A percentile compares a stretch with the other conserved stretches of the same genome.
Conservation (phyloP, 2,329 filamentous ascomycete genomes). For the Decorospora gaudefroyi region DNA sequence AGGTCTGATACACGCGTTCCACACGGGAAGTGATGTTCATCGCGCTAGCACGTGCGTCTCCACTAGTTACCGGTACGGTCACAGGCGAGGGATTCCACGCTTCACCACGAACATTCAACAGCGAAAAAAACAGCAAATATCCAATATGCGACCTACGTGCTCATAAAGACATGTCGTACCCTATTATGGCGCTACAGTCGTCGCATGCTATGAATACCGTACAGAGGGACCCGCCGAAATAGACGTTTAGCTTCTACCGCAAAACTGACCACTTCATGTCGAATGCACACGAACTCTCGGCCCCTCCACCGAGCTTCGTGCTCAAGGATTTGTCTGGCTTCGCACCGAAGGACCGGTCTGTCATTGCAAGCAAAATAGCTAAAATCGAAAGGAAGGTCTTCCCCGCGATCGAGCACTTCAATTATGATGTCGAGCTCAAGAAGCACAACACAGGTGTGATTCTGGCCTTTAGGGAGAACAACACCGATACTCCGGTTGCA, state of each 20-base stretch:
- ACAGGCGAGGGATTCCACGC: no score
- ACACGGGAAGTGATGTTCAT: constrained; percentile 8
- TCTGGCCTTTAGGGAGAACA: constrained; percentile 33
- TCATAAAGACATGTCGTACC: no score
- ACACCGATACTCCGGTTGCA: constrained; percentile 43
- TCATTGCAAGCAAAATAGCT: constrained; percentile 26
- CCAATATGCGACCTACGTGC: no score
- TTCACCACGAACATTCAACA: no score
- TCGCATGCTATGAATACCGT: no score
- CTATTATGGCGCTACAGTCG: no score
- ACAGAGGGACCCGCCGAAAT: no score
- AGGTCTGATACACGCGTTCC: constrained; percentile 3
- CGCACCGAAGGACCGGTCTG: constrained; percentile 27
- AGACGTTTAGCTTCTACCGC: no score
- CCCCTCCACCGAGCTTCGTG: constrained; percentile 13
- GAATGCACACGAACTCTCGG: neutral
- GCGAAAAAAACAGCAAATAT: no score
- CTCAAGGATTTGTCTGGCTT: constrained; percentile 24
- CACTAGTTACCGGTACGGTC: neutral
- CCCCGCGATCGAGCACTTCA: constrained; percentile 56
- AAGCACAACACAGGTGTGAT: constrained; percentile 56
- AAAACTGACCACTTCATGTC: constrained; percentile 11
- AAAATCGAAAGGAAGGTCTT: constrained; percentile 57
- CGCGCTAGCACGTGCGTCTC: constrained; percentile 30
- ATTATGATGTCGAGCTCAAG: constrained; percentile 54